Base-by-base conservation (phyloP, 208 protist genomes). In the Trypanosoma rangeli region DNA sequence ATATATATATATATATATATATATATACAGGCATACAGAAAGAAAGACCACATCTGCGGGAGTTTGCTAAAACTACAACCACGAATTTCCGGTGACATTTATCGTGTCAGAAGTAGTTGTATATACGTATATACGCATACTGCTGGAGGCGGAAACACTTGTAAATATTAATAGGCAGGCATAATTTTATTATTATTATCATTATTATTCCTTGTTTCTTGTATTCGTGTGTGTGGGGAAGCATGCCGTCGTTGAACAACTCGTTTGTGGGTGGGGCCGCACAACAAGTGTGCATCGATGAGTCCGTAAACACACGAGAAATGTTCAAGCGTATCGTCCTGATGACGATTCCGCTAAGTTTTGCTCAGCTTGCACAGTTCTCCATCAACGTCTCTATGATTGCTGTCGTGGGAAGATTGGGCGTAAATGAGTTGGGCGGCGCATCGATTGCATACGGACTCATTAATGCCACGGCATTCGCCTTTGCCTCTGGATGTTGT, bases 401-500 rank as follows among this genome's bases (percentile, higher is more conserved):
- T 35, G 77, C 79, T 50, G 76, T 85, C 76, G 82, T 87, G 15
- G 89, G 86, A 1, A 78, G 64, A 18, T 73, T 87, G 62, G 82
- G 86, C 22, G 75, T 78, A 13, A 74, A 55, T 28, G 64, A 84
- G 50, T 72, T 95, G 3, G 89, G 89, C 24, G 85, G 77, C 4
- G 83, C 85, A 3, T 80, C 87, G 13, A 65, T 95, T 15, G 86
- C 83, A 2, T 83, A 84, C 52, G 85, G 86, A 0, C 78, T 95
- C n/a, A 81, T 95, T 35, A 91, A 91, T 57, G 79, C 86, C n/a
- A 92, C 86, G 16, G 83, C 83, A 39, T 90, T 86, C 55, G 69
- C 83, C n/a, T 85, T 85, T 44, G 74, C 80, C 22, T 56, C 83
- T 0, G 85, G 89, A 29, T 89, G 89, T 64, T 87, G 78, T 53